Percentiles rank a stretch among this genome's conserved stretches.
Evolutionary conservation across 176 grass and related monocot genomes (phyloP).

Genomic region (Oryza longistaminata): DNA sequence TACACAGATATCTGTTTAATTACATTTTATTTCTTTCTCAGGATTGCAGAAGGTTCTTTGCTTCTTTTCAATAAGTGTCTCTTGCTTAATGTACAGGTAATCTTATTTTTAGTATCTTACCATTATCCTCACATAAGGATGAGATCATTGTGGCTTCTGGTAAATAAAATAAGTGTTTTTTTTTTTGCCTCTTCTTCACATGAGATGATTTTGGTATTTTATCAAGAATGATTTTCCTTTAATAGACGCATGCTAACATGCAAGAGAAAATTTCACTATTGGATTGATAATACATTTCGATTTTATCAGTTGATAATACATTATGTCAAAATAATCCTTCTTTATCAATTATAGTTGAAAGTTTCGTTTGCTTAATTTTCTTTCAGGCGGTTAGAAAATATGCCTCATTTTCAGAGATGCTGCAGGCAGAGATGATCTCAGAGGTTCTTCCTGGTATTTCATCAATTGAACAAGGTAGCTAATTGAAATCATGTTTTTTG

Average conservation of each 20-base stretch:
- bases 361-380: constrained; percentile 23
- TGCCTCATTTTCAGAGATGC: constrained; percentile 74
- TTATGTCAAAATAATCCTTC: background rate
- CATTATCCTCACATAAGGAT: constrained; percentile 6
- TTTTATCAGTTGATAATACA: background rate
- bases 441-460: constrained; percentile 79
- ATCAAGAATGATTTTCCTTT: background rate
- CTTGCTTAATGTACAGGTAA: constrained; percentile 82
- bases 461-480: constrained; percentile 71
- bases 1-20: constrained; percentile 11
- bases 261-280: background rate
- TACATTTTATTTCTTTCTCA: constrained; percentile 37
- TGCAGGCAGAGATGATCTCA: constrained; percentile 68
- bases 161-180: background rate
- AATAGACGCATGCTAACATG: background rate
- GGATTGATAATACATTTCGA: background rate
- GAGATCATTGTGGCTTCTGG: background rate
- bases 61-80: constrained; percentile 86
- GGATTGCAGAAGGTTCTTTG: constrained; percentile 68
- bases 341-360: background rate
- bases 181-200: background rate
- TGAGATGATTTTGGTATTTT: background rate
- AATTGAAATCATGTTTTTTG: background rate
- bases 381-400: constrained; percentile 66
- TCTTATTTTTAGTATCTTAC: background rate